These are phyloP conservation scores for Lathyrus sativus DNA, from an alignment of 306 rosid genomes.

Conservation along the genomic window DNA sequence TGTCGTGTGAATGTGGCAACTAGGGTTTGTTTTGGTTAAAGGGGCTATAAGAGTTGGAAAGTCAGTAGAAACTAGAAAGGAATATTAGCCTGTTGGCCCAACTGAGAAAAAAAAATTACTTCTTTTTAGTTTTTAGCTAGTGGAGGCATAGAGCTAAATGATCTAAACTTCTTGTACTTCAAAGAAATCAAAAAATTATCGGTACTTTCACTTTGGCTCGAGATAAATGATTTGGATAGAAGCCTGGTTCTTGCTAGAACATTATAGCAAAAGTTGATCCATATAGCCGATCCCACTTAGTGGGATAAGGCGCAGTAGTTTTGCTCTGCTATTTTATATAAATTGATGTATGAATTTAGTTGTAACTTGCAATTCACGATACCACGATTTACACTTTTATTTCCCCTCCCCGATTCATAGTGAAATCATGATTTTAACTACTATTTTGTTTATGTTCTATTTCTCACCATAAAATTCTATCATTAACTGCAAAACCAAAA, in stretches of 20 bases:
- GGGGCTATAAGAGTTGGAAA: background rate
- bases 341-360: background rate
- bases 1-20: background rate
- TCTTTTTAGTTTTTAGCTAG: too few relatives aligned
- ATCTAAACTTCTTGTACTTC: background rate
- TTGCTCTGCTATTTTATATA: background rate
- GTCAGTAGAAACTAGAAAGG: too few relatives aligned
- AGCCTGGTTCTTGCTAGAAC: too few relatives aligned
- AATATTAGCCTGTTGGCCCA: too few relatives aligned
- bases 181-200: slow-evolving; percentile 3
- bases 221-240: too few relatives aligned
- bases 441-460: background rate
- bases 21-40: background rate
- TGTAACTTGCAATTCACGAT: background rate
- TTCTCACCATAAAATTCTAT: slow-evolving; percentile 14
- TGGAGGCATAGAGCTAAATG: background rate
- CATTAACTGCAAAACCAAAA: slow-evolving; percentile 13
- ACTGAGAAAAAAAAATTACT: too few relatives aligned
- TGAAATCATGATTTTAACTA: slow-evolving; percentile 1
- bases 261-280: too few relatives aligned
- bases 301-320: too few relatives aligned
- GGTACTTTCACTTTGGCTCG: background rate
- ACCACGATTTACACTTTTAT: background rate
- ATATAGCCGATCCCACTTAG: too few relatives aligned
- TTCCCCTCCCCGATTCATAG: background rate